A percentile compares a stretch with the other conserved stretches of the same genome.
phyloP scores from a whole-genome alignment of 164 flowering plant genomes.

The Vitis amurensis region DNA sequence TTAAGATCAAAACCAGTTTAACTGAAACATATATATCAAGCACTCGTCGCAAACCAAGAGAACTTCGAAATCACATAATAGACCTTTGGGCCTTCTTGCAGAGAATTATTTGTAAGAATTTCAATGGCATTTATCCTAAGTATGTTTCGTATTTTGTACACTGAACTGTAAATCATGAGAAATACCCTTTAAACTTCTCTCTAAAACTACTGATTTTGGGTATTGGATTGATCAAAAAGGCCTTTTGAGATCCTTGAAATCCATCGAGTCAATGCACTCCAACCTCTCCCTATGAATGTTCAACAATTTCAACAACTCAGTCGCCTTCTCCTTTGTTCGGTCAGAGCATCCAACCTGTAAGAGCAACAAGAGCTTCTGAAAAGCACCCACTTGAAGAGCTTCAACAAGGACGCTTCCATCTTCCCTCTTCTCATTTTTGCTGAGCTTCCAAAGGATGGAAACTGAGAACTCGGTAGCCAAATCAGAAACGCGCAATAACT shows the following conservation, averaged over 20 bases:
- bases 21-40: too few relatives aligned
- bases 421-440: constrained; percentile 39
- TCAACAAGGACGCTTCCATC: constrained; percentile 45
- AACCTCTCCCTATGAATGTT: constrained; percentile 45
- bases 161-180: not conserved
- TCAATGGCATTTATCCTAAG: too few relatives aligned
- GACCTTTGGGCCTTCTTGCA: too few relatives aligned
- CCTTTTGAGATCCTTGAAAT: constrained; percentile 66
- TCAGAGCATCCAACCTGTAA: constrained; percentile 77
- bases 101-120: too few relatives aligned
- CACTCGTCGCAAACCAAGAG: too few relatives aligned
- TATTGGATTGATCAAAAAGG: constrained; percentile 32
- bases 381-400: constrained; percentile 68
- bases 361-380: constrained; percentile 76
- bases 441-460: constrained; percentile 65
- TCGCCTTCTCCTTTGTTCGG: constrained; percentile 65
- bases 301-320: constrained; percentile 72
- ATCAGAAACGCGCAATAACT: constrained; percentile 64
- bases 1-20: too few relatives aligned
- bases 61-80: too few relatives aligned
- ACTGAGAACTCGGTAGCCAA: constrained; percentile 67
- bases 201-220: too few relatives aligned
- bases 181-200: too few relatives aligned
- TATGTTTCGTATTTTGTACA: not conserved
- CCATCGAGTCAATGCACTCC: constrained; percentile 72